These are phyloP conservation scores for Nyssa sinensis DNA, from an alignment of 148 eudicot species.

Conservation along the genomic window DNA sequence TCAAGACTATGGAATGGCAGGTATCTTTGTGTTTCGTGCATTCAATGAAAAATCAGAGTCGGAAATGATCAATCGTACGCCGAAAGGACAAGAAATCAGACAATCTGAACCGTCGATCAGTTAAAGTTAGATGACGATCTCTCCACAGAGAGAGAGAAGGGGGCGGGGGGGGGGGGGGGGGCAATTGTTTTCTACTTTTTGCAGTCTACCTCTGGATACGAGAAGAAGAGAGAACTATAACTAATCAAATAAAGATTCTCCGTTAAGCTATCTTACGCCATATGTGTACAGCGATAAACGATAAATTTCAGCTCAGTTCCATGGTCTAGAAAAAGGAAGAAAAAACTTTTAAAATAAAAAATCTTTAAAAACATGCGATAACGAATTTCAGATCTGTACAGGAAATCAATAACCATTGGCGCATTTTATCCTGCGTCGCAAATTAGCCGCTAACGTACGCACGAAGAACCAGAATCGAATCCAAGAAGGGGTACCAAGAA, in stretches of 20 bases:
- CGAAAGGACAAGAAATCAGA: constrained; percentile 5
- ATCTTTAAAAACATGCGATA: background rate
- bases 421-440: background rate
- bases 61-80: constrained; percentile 2
- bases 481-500: background rate
- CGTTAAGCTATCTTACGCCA: background rate
- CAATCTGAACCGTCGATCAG: background rate
- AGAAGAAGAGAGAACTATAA: background rate
- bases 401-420: background rate
- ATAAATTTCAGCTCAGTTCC: background rate
- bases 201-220: background rate
- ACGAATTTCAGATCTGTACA: background rate
- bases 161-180: too few relatives aligned
- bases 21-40: constrained; percentile 18
- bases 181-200: too few relatives aligned
- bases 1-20: too few relatives aligned
- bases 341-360: background rate
- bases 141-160: too few relatives aligned
- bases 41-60: constrained; percentile 16
- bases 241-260: too few relatives aligned
- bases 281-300: background rate
- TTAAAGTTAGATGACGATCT: background rate
- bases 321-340: background rate
- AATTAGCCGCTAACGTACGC: background rate
- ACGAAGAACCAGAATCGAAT: background rate